Percentiles rank a stretch among this genome's conserved stretches.
These are phyloP conservation scores for Cyberlindnera americana DNA, from an alignment of 805 yeast genomes.

Conservation along the genomic window DNA sequence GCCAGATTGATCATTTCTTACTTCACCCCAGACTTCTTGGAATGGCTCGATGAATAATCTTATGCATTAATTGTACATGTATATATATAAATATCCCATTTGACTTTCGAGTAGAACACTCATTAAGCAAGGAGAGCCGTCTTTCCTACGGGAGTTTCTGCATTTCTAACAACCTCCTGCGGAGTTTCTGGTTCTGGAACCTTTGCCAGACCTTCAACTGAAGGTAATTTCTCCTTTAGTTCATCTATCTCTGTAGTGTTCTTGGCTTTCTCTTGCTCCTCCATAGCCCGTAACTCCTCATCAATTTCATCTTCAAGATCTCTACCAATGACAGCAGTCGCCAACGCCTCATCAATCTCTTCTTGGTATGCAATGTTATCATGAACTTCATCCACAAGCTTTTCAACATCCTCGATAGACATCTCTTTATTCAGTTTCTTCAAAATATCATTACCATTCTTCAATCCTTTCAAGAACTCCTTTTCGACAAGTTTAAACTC, in stretches of 20 bases:
- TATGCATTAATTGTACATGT: background rate
- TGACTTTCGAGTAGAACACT: too few species aligned
- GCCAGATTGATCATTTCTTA: conserved; percentile 88
- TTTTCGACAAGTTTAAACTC: conserved; percentile 89
- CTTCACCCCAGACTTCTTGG: conserved; percentile 93
- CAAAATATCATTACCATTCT: conserved; percentile 76
- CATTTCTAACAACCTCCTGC: conserved; percentile 15
- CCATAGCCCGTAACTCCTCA: conserved; percentile 52
- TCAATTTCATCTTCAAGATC: conserved; percentile 59
- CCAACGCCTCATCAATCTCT: conserved; percentile 56
- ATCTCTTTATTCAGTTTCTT: conserved; percentile 75
- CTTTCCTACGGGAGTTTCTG: conserved; percentile 19
- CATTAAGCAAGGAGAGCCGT: conserved; percentile 19
- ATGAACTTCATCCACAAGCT: conserved; percentile 75
- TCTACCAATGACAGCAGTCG: conserved; percentile 32
- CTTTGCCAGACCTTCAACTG: conserved; percentile 19
- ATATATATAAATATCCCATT: background rate
- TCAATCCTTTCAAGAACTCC: conserved; percentile 76
- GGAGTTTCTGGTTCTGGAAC: conserved; percentile 13
- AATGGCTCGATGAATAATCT: conserved; percentile 64
- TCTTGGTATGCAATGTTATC: conserved; percentile 80
- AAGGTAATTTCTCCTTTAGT: conserved; percentile 23
- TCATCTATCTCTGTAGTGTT: background rate
- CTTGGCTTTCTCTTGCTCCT: conserved; percentile 22
- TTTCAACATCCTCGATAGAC: conserved; percentile 74